Evolutionary conservation across 768 basidiomycete genomes (phyloP), one percentile per base, ranked within the genome.

Genomic region (Strobilomyces confusus): DNA sequence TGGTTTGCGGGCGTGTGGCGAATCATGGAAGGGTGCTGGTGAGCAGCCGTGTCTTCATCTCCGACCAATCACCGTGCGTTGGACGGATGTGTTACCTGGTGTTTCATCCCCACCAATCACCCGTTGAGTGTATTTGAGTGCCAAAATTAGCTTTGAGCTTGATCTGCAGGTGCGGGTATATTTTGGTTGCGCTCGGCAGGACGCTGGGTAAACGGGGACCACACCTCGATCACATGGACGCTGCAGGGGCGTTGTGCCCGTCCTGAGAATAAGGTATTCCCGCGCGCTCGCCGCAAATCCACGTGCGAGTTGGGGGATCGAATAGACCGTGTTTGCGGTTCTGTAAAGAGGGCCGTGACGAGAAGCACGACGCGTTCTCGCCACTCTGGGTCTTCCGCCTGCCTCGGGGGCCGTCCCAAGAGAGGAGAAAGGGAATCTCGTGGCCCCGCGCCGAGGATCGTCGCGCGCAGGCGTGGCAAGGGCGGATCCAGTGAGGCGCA

Each of bases 11-110:
- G 3, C 19, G 19, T 38, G 25, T 38, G 45, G 32, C 20, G 40
- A 46, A 47, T 51, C 36, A 26, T 17, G 41, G 1, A 3, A 41
- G 25, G 11, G 13, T 29, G 29, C n/a, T 19, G n/a, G 26, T 8
- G 15, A 26, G 47, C 9, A 3, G 8, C 3, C 12, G 5, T 50
- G 23, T 25, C 20, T 32, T 46, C 47, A 52, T 62, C 8, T 62
- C 62, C 59, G 53, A 48, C 44, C 17, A 48, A 52, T 20, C 25
- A 25, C 56, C 43, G n/a, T n/a, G n/a, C n/a, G 3, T 40, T 20
- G 38, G 22, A 29, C n/a, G 9, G 14, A n/a, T 8, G n/a, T 23
- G 6, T 13, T 47, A 47, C 17, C 48, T 8, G 32, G 29, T 9
- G 6, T 29, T 29, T 29, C 29, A 29, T 29, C 29, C 29, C 29